Evolutionary conservation across 2,329 filamentous ascomycete genomes (phyloP).

Genomic region (Pestalotiopsis sp.): DNA sequence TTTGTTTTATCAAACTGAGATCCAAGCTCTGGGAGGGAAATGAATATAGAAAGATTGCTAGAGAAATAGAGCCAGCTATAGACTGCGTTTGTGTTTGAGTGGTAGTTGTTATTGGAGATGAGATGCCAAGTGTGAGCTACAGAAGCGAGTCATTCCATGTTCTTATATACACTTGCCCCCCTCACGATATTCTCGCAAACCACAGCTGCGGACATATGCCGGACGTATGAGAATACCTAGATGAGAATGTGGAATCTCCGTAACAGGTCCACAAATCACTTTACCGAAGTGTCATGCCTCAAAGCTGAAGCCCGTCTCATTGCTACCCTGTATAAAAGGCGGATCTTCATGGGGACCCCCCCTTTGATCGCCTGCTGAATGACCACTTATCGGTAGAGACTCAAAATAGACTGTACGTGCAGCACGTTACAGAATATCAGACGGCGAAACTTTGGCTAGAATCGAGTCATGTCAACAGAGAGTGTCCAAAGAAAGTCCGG

Average conservation of each 20-base stretch:
- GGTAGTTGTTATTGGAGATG: background rate
- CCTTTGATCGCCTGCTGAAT: background rate
- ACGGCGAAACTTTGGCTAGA: background rate
- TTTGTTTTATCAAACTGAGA: background rate
- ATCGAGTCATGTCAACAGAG: conserved; percentile 3
- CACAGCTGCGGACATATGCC: background rate
- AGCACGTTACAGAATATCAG: conserved; percentile 6
- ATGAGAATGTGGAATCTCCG: background rate
- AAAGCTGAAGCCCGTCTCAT: background rate
- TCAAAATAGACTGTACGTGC: background rate
- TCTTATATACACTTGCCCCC: background rate
- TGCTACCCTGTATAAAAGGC: background rate
- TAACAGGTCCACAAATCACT: background rate
- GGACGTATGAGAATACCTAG: background rate
- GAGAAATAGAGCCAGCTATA: background rate
- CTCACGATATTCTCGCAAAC: background rate
- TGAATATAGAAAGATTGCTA: background rate
- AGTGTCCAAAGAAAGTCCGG: background rate
- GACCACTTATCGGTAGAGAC: background rate
- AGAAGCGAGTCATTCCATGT: background rate
- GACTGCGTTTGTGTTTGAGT: background rate
- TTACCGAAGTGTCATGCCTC: conserved; percentile 2
- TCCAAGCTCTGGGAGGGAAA: background rate
- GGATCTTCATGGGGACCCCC: background rate
- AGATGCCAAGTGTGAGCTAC: background rate